Evolutionary conservation across 257 asterid genomes (phyloP).

Genomic region (Jacaranda mimosifolia): DNA sequence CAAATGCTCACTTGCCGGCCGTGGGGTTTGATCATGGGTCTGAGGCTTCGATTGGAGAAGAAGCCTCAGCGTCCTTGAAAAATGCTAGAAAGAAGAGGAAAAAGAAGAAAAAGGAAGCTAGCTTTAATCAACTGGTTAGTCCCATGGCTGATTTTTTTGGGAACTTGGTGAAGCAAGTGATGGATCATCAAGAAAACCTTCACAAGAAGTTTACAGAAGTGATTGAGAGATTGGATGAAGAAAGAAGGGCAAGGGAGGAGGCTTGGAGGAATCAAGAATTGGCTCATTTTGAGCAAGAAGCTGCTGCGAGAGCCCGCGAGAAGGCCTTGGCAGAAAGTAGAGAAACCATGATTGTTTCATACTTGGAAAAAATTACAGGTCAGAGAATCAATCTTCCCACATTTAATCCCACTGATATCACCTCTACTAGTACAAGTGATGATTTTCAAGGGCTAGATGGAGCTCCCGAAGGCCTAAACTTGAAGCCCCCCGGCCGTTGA

Average conservation of each 20-base stretch:
- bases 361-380: slow-evolving; percentile 68
- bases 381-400: slow-evolving; percentile 47
- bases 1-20: slow-evolving; percentile 9
- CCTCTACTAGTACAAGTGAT: background rate
- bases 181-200: slow-evolving; percentile 64
- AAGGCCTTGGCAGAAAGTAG: slow-evolving; percentile 50
- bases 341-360: slow-evolving; percentile 61
- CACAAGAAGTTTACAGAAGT: slow-evolving; percentile 53
- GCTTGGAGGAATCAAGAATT: slow-evolving; percentile 59
- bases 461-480: background rate
- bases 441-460: slow-evolving; percentile 1
- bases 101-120: slow-evolving; percentile 23
- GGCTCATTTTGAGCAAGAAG: slow-evolving; percentile 51
- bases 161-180: slow-evolving; percentile 48
- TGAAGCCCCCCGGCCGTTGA: no score
- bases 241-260: slow-evolving; percentile 62
- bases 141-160: slow-evolving; percentile 56
- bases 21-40: slow-evolving; percentile 31
- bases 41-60: slow-evolving; percentile 36
- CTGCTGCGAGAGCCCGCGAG: slow-evolving; percentile 50
- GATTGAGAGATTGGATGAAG: slow-evolving; percentile 63
- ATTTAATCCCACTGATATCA: background rate
- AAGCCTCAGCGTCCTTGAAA: slow-evolving; percentile 3
- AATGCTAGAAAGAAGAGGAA: slow-evolving; percentile 34
- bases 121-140: background rate